These are phyloP conservation scores for Curvularia sp. DNA, from an alignment of 2,329 filamentous ascomycete genomes.

Conservation along the genomic window DNA sequence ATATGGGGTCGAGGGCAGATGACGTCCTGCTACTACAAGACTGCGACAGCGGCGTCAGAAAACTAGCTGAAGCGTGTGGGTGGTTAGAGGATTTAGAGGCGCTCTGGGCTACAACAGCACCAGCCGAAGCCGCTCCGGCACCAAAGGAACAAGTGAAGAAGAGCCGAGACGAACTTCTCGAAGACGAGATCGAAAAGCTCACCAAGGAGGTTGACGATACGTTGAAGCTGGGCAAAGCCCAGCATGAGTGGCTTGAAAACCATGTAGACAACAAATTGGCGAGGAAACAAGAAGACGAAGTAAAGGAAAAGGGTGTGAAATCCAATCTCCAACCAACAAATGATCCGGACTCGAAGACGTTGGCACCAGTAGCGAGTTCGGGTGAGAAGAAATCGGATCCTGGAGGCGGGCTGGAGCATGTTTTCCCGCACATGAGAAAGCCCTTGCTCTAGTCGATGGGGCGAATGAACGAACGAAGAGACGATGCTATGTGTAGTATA, in stretches of 20 bases:
- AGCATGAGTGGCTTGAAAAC: conserved; percentile 46
- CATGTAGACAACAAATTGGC: conserved; percentile 43
- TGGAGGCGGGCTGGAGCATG: conserved; percentile 33
- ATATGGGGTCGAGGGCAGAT: conserved; percentile 76
- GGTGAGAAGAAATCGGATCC: conserved; percentile 9
- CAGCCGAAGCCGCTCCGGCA: conserved; percentile 40
- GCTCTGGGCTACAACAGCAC: conserved; percentile 72
- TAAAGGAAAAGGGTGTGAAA: background rate
- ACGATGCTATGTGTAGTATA: background rate
- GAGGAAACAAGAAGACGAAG: conserved; percentile 20
- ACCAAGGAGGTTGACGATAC: conserved; percentile 66
- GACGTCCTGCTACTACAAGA: conserved; percentile 85
- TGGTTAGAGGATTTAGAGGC: conserved; percentile 85
- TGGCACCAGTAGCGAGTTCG: conserved; percentile 18
- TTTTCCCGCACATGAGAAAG: conserved; percentile 43
- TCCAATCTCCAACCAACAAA: conserved; percentile 12
- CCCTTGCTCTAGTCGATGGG: conserved; percentile 55
- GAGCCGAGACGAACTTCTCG: conserved; percentile 63
- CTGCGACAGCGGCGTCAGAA: conserved; percentile 82
- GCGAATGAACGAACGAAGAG: background rate
- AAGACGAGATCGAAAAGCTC: conserved; percentile 65
- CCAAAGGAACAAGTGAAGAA: conserved; percentile 49
- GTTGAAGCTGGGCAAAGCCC: conserved; percentile 46
- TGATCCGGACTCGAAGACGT: conserved; percentile 12
- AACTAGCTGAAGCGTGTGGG: conserved; percentile 78